These are phyloP conservation scores for Polyporus tsugae DNA, from an alignment of 1,284 basidiomycete genomes.

Conservation along the genomic window DNA sequence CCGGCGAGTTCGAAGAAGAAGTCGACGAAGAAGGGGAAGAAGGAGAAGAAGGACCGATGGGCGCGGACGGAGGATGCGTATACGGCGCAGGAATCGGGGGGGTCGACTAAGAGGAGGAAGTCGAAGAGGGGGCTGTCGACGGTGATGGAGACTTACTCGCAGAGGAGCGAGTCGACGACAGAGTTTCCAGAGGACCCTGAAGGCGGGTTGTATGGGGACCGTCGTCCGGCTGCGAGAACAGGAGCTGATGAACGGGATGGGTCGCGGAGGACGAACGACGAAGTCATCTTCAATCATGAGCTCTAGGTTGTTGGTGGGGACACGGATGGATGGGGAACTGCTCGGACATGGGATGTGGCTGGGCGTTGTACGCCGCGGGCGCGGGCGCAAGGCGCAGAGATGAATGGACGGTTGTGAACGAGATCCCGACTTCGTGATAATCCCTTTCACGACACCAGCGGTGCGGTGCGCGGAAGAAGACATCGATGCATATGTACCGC, in stretches of 20 bases:
- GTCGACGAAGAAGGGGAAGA: constrained; percentile 62
- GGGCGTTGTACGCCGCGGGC: not conserved
- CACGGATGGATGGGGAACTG: constrained; percentile 11
- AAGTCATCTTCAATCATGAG: constrained; percentile 56
- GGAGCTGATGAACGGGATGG: constrained; percentile 15
- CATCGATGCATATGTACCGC: constrained; percentile 30
- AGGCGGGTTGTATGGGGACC: constrained; percentile 66
- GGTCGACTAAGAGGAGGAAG: constrained; percentile 50
- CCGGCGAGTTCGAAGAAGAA: constrained; percentile 46
- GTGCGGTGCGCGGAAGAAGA: constrained; percentile 28
- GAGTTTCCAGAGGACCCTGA: constrained; percentile 78
- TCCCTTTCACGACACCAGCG: constrained; percentile 22
- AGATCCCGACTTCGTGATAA: constrained; percentile 7
- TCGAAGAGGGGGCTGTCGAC: constrained; percentile 55
- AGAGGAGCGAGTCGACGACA: constrained; percentile 53
- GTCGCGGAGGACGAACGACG: constrained; percentile 36
- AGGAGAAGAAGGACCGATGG: constrained; percentile 85
- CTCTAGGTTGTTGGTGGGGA: constrained; percentile 41
- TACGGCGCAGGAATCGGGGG: constrained; percentile 50
- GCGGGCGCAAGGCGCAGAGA: not conserved
- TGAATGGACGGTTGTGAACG: constrained; percentile 10
- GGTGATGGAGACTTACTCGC: constrained; percentile 54
- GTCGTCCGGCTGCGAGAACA: constrained; percentile 21
- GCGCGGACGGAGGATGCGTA: constrained; percentile 86
- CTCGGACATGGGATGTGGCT: not conserved